Percentiles rank a stretch among this genome's conserved stretches.
Conservation (phyloP, 805 yeast genomes). For the Starmerella asiatica region DNA sequence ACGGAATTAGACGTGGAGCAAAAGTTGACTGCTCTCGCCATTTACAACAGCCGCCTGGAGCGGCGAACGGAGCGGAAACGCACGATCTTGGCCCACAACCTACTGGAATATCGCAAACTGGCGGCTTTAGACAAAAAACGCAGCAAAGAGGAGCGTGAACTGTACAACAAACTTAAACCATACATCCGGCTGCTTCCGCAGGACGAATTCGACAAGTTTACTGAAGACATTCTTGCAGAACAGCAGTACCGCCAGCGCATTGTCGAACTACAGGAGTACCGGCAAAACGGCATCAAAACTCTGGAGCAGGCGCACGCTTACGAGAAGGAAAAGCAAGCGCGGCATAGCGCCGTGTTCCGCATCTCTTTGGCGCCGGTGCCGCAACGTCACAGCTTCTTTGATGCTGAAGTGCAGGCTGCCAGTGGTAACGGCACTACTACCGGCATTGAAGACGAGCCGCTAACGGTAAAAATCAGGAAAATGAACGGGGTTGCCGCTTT, state of each 20-base stretch:
- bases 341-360: slow-evolving; percentile 37
- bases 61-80: slow-evolving; percentile 89
- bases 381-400: slow-evolving; percentile 15
- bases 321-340: slow-evolving; percentile 71
- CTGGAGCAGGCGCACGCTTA: slow-evolving; percentile 70
- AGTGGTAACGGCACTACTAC: slow-evolving; percentile 6
- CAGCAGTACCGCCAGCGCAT: slow-evolving; percentile 66
- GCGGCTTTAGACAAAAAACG: slow-evolving; percentile 74
- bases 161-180: slow-evolving; percentile 61
- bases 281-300: slow-evolving; percentile 76
- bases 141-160: slow-evolving; percentile 78
- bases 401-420: slow-evolving; percentile 9
- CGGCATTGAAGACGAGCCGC: slow-evolving; percentile 13
- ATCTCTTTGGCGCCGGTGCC: slow-evolving; percentile 16
- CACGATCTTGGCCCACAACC: slow-evolving; percentile 54
- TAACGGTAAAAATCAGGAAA: slow-evolving; percentile 24
- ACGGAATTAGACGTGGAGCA: slow-evolving; percentile 76
- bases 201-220: slow-evolving; percentile 63
- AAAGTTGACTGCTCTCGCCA: slow-evolving; percentile 73
- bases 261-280: slow-evolving; percentile 84
- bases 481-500: slow-evolving; percentile 25
- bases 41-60: slow-evolving; percentile 78
- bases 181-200: slow-evolving; percentile 69
- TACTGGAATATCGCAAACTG: slow-evolving; percentile 74
- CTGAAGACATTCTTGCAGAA: slow-evolving; percentile 63